phyloP scores from a whole-genome alignment of 257 asterid species.

The Nyctanthes arbortristis region DNA sequence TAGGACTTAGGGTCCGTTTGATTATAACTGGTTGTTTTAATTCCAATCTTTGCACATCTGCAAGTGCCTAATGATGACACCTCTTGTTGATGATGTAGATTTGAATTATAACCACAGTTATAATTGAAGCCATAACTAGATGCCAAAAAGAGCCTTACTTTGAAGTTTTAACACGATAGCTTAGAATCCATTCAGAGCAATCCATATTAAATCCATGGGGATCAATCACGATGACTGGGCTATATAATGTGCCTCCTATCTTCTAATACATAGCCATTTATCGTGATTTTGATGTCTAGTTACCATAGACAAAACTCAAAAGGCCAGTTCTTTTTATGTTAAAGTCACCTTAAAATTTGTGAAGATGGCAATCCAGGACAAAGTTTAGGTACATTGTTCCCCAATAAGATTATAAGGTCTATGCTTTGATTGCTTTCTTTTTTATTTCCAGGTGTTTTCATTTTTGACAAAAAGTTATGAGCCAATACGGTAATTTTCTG shows the following conservation, averaged over 20 bases:
- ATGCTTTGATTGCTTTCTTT: neutral
- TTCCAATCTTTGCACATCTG: too few species aligned
- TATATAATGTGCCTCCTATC: conserved; percentile 9
- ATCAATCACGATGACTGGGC: neutral
- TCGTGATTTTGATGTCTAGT: conserved; percentile 10
- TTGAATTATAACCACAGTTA: too few species aligned
- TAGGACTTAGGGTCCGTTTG: too few species aligned
- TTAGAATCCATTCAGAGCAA: conserved; percentile 1
- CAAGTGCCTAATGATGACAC: too few species aligned
- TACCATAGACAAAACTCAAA: neutral
- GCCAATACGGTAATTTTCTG: neutral
- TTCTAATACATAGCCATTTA: conserved; percentile 4
- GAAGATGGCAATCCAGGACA: neutral
- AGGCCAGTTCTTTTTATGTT: neutral
- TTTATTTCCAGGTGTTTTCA: neutral
- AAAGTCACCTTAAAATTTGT: neutral
- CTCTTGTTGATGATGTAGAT: too few species aligned
- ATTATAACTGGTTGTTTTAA: too few species aligned
- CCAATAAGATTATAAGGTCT: neutral
- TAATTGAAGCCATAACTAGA: too few species aligned
- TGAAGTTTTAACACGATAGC: neutral
- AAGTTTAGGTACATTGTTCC: neutral
- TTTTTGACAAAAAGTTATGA: neutral
- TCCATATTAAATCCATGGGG: conserved; percentile 5
- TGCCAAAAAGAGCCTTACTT: too few species aligned